Conservation (phyloP, 345 rosid species). For the Euphorbia pulcherrima region DNA sequence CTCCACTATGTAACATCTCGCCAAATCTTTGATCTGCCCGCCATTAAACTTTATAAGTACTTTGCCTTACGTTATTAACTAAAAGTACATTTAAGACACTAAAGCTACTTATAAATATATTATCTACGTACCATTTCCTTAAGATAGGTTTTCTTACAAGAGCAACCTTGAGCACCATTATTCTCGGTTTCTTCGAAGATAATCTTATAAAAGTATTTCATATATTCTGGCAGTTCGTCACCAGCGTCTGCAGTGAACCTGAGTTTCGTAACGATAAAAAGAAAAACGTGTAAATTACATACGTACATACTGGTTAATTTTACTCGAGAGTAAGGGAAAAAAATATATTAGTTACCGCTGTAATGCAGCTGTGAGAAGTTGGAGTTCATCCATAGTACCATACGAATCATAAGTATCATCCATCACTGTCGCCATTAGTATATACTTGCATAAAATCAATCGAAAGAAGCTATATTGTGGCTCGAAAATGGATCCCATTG, state of each 20-base stretch:
- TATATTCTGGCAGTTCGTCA: not conserved
- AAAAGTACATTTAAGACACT: no score
- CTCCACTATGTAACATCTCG: not conserved
- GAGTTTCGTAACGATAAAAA: not conserved
- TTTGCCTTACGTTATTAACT: no score
- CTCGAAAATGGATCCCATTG: no score
- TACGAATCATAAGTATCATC: not conserved
- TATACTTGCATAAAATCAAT: not conserved
- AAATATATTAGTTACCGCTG: not conserved
- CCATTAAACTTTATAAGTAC: not conserved
- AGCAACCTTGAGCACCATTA: not conserved
- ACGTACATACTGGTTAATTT: no score
- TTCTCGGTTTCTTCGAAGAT: not conserved
- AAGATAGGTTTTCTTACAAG: no score
- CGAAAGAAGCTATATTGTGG: no score
- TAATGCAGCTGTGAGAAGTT: not conserved
- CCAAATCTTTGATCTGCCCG: not conserved
- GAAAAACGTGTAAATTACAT: not conserved
- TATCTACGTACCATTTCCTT: not conserved
- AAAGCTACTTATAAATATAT: not conserved
- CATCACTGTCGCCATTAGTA: not conserved
- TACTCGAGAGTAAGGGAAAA: no score
- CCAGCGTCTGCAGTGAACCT: not conserved
- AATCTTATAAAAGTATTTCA: not conserved
- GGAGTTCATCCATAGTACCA: not conserved